Conservation (phyloP, 2,329 filamentous ascomycete species). For the Phoma sp. region DNA sequence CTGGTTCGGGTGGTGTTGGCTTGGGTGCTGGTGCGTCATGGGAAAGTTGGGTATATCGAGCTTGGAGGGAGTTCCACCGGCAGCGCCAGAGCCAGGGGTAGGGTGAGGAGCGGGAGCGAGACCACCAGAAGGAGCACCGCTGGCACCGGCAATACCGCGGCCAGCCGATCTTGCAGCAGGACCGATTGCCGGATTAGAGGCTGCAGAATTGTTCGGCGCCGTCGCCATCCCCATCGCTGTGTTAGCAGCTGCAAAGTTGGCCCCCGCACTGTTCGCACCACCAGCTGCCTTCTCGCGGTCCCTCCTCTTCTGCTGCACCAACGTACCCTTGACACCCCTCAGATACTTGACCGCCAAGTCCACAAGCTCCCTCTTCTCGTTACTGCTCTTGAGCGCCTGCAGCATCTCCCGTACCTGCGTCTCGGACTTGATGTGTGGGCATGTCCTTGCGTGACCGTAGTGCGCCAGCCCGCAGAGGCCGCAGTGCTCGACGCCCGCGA, state of each 20-base stretch:
- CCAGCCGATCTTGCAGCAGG: too few species aligned
- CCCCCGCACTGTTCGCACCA: neutral
- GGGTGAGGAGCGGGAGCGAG: too few species aligned
- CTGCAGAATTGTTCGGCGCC: neutral
- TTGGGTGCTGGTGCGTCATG: too few species aligned
- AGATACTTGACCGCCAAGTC: slow-evolving; percentile 63
- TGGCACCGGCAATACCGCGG: too few species aligned
- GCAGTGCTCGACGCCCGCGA: slow-evolving; percentile 65
- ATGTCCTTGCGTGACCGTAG: slow-evolving; percentile 61
- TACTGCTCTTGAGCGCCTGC: slow-evolving; percentile 64
- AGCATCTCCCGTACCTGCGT: slow-evolving; percentile 69
- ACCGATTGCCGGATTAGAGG: too few species aligned
- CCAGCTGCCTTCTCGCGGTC: slow-evolving; percentile 38
- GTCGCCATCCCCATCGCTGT: neutral
- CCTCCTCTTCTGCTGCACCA: slow-evolving; percentile 60
- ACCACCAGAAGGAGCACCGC: neutral
- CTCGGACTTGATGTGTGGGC: slow-evolving; percentile 67
- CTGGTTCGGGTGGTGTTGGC: neutral
- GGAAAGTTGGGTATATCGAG: too few species aligned
- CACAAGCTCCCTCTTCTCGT: slow-evolving; percentile 61
- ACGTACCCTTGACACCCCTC: slow-evolving; percentile 60
- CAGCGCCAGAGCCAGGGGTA: too few species aligned
- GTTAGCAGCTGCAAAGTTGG: neutral
- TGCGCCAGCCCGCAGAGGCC: slow-evolving; percentile 69
- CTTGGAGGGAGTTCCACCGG: too few species aligned